phyloP scores from a whole-genome alignment of 1,284 basidiomycete genomes.

The Malassezia sympodialis region DNA sequence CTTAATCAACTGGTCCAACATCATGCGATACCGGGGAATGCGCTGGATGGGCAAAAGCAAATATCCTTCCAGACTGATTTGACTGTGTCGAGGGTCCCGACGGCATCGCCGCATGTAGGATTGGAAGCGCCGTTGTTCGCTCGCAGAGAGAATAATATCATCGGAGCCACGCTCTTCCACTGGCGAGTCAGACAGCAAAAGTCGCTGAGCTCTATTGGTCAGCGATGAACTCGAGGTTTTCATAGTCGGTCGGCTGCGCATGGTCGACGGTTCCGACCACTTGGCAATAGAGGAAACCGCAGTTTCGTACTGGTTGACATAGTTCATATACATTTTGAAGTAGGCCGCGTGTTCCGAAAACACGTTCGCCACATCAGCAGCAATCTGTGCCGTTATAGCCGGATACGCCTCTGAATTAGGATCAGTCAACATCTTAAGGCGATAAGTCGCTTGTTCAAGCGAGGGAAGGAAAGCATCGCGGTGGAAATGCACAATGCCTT shows the following conservation, averaged over 20 bases:
- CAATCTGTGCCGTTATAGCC: constrained; percentile 62
- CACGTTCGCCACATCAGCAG: constrained; percentile 72
- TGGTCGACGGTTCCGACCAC: constrained; percentile 9
- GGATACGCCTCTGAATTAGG: constrained; percentile 49
- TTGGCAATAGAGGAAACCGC: constrained; percentile 18
- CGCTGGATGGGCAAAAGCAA: constrained; percentile 88
- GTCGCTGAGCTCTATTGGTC: not conserved
- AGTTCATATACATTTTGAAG: constrained; percentile 46
- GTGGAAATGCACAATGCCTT: constrained; percentile 83
- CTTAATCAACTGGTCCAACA: constrained; percentile 50
- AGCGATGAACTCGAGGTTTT: not conserved
- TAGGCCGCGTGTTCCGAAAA: constrained; percentile 53
- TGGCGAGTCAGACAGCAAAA: not conserved
- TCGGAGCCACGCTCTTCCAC: not conserved
- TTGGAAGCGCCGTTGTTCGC: constrained; percentile 18
- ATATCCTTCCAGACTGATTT: constrained; percentile 90
- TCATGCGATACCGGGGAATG: constrained; percentile 83
- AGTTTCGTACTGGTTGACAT: constrained; percentile 43
- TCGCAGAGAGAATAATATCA: not conserved
- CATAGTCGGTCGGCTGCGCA: not conserved
- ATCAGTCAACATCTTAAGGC: constrained; percentile 14
- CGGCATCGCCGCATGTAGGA: constrained; percentile 45
- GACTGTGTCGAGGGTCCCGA: constrained; percentile 68
- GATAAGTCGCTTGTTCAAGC: constrained; percentile 58
- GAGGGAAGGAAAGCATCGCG: constrained; percentile 81